Conservation (phyloP, 345 rosid genomes). For the Citrus hindsii region DNA sequence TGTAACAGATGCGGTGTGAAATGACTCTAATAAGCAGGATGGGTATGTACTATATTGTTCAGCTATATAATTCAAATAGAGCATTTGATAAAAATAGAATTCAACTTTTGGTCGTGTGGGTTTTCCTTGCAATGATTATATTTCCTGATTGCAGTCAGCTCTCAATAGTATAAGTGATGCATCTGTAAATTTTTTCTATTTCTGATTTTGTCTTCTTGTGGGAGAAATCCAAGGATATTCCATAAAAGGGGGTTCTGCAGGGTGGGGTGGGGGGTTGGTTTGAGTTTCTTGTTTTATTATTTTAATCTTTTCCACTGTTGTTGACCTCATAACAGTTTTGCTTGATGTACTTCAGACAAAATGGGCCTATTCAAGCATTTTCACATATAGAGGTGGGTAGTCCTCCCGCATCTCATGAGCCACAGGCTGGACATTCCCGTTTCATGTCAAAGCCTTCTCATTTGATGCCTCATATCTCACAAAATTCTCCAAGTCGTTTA, state of each 20-base stretch:
- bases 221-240: neutral
- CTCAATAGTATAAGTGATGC: neutral
- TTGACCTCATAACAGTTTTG: conserved; percentile 8
- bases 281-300: too few species aligned
- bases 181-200: neutral
- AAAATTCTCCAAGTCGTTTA: conserved; percentile 88
- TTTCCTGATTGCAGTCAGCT: neutral
- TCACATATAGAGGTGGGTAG: conserved; percentile 65
- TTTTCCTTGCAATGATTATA: neutral
- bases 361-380: conserved; percentile 53
- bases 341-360: conserved; percentile 47
- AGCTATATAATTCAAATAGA: neutral
- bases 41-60: neutral
- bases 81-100: neutral
- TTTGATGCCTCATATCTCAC: conserved; percentile 49
- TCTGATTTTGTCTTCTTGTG: neutral
- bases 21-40: neutral
- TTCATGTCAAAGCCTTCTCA: conserved; percentile 55
- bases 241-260: neutral
- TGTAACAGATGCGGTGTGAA: neutral
- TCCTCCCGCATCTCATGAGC: conserved; percentile 63
- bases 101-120: neutral
- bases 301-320: neutral
- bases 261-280: too few species aligned
- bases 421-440: conserved; percentile 55